phyloP scores from a whole-genome alignment of 805 yeast genomes.

The Vanderwaltozyma polyspora region DNA sequence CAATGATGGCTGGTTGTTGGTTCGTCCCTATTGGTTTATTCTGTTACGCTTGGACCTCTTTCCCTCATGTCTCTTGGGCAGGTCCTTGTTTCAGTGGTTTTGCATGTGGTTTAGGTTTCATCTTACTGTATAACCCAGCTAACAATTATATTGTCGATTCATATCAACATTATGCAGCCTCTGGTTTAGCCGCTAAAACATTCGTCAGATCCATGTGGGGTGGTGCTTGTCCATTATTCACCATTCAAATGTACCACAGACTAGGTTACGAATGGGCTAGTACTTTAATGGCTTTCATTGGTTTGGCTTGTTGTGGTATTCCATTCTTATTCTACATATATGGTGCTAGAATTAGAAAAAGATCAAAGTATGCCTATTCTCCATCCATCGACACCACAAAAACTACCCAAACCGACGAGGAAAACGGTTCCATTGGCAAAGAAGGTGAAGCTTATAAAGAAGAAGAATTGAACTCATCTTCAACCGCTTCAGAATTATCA shows the following conservation, averaged over 20 bases:
- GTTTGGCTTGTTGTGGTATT: conserved; percentile 3
- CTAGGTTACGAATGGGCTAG: conserved; percentile 3
- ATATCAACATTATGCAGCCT: conserved; percentile 4
- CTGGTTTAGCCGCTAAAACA: conserved; percentile 4
- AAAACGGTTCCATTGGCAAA: neutral
- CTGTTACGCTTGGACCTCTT: conserved; percentile 4
- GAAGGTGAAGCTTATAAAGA: neutral
- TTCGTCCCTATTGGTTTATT: conserved; percentile 3
- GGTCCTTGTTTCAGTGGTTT: conserved; percentile 5
- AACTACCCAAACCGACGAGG: conserved; percentile 1
- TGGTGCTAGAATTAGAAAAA: conserved; percentile 3
- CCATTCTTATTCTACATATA: conserved; percentile 3
- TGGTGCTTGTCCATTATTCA: conserved; percentile 4
- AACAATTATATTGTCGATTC: conserved; percentile 3
- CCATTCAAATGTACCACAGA: conserved; percentile 4
- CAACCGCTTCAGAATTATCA: neutral
- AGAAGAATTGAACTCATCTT: neutral
- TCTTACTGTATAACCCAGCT: conserved; percentile 3
- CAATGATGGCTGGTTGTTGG: conserved; percentile 4
- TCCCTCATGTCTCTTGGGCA: conserved; percentile 4
- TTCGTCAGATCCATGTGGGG: conserved; percentile 4
- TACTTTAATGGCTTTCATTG: conserved; percentile 3
- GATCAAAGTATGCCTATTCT: conserved; percentile 4
- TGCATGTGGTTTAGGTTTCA: conserved; percentile 3
- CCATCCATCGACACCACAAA: conserved; percentile 1